These are phyloP conservation scores for Penicillium sp. DNA, from an alignment of 2,329 filamentous ascomycete genomes.

Conservation along the genomic window DNA sequence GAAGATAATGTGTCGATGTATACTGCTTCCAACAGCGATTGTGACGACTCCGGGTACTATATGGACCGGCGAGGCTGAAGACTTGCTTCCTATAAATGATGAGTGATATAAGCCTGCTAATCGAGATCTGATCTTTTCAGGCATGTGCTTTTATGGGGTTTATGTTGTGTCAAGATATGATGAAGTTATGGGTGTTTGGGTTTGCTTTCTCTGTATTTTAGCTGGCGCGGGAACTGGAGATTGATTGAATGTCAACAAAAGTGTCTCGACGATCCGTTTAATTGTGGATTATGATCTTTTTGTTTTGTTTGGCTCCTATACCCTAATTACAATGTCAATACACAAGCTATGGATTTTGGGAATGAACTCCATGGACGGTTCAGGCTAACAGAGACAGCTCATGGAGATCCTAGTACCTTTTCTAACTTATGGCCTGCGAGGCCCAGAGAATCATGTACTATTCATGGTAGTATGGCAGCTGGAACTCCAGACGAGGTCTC, in stretches of 20 bases:
- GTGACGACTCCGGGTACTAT: constrained; percentile 29
- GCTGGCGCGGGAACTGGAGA: background rate
- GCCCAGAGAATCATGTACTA: constrained; percentile 11
- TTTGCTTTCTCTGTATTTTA: constrained; percentile 2
- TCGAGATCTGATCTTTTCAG: background rate
- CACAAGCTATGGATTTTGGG: background rate
- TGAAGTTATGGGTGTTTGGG: background rate
- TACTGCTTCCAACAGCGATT: constrained; percentile 32
- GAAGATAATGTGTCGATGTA: constrained; percentile 29
- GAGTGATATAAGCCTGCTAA: background rate
- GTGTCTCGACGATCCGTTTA: constrained; percentile 1
- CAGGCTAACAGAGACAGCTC: background rate
- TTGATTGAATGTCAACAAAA: constrained; percentile 1
- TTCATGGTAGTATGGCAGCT: constrained; percentile 2
- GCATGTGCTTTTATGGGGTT: background rate
- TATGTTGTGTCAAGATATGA: background rate
- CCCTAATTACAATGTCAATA: background rate
- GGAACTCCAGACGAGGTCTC: background rate
- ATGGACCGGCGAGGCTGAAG: constrained; percentile 21
- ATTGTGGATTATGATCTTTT: background rate
- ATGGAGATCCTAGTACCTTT: constrained; percentile 1
- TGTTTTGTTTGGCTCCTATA: background rate
- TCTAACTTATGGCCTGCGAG: background rate
- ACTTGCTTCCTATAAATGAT: background rate
- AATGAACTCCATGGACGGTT: background rate